These are phyloP conservation scores for Amphibolis antarctica DNA, from an alignment of 106 monocot genomes.

Conservation along the genomic window DNA sequence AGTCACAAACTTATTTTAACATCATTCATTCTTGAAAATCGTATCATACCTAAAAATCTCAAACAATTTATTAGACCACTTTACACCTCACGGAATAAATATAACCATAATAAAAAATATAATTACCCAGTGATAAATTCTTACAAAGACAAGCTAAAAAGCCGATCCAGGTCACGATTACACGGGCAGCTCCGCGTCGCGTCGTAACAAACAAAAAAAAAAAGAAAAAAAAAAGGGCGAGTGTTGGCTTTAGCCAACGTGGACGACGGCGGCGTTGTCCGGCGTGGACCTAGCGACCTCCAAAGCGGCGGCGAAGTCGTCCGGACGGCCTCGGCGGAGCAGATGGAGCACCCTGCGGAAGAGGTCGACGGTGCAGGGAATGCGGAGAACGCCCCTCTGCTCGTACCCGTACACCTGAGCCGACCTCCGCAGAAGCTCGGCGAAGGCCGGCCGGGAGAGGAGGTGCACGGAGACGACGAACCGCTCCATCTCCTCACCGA, in stretches of 20 bases:
- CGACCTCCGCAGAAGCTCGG: constrained; percentile 20
- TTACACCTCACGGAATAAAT: no score
- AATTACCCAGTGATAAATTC: no score
- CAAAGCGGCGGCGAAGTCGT: neutral
- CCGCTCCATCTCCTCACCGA: constrained; percentile 25
- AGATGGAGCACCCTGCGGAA: constrained; percentile 18
- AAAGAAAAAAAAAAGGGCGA: no score
- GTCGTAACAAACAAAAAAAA: no score
- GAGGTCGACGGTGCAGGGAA: constrained; percentile 22
- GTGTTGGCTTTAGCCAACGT: neutral
- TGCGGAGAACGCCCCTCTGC: constrained; percentile 27
- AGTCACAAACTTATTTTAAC: no score
- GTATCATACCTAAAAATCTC: no score
- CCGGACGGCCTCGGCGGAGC: neutral
- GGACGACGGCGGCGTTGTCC: neutral
- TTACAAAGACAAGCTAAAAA: no score
- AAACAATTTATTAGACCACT: no score
- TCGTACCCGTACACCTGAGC: constrained; percentile 38
- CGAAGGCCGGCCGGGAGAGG: constrained; percentile 21
- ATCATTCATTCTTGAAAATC: no score
- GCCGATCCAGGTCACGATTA: no score
- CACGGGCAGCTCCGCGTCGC: no score
- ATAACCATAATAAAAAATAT: no score
- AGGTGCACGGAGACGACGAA: constrained; percentile 23
- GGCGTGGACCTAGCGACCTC: neutral